Evolutionary conservation across 495 filamentous ascomycete genomes (phyloP), one percentile per base, ranked within the genome.

Genomic region (Cladorrhinum samala): DNA sequence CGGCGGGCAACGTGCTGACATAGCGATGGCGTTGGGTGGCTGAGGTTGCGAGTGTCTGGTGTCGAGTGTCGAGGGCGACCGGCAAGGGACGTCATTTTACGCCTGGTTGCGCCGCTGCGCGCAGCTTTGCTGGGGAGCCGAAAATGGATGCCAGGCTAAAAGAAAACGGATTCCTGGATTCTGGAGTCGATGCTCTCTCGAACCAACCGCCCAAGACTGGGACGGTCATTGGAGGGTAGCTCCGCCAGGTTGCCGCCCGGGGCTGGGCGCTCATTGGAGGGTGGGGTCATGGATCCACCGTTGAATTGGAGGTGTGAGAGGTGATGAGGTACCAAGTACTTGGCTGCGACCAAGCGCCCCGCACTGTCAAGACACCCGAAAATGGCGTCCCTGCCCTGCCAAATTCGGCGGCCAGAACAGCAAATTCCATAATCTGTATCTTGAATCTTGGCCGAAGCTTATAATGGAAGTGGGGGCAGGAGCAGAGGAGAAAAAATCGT

Each of bases 321-420:
- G 21, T 13, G 33, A 19, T 49, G 18, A 51, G 49, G 49, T 51
- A 43, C 49, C 39, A 17, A 43, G 49, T 52, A 52, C 41, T 18
- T 52, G 41, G 50, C 50, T 52, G 41, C 23, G 41, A 52, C 37
- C 50, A 44, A 52, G 25, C 50, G 40, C 24, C 36, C 41, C 50
- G 44, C 44, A 41, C 43, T 53, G 43, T 53, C 43, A 20, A 46
- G 51, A 38, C 51, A 8, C 43, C 51, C 51, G 43, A 41, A 47
- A 53, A 53, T 47, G 43, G 51, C 51, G 51, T 27, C 43, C 2
- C 51, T 53, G 51, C 51, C 51, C 19, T 48, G 44, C 52, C 52
- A 54, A 48, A 54, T 54, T 54, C 44, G 44, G 50, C 50, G 40
- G 8, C 50, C 25, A 52, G 17, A 46, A 52, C 25, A 52, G 50